Evolutionary conservation across 768 basidiomycete species (phyloP).

Genomic region (Lentinula sp.): DNA sequence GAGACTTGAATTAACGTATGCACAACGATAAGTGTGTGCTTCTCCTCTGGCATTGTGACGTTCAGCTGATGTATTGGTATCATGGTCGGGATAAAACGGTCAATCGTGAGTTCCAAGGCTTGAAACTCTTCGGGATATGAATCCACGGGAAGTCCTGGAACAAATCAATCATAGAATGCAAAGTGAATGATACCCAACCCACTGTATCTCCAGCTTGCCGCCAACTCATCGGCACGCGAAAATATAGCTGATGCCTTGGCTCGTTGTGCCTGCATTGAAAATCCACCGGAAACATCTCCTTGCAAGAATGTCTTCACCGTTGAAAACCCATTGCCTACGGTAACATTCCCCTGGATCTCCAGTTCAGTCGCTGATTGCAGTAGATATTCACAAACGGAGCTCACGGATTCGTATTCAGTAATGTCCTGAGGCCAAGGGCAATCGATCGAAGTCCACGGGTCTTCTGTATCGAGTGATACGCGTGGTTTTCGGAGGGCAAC

Average conservation of each 20-base stretch:
- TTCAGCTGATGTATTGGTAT: conserved; percentile 62
- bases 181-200: conserved; percentile 14
- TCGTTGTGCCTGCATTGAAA: conserved; percentile 58
- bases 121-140: conserved; percentile 53
- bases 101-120: conserved; percentile 56
- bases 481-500: conserved; percentile 63
- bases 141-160: conserved; percentile 34
- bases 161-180: conserved; percentile 4
- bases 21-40: conserved; percentile 48
- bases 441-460: conserved; percentile 51
- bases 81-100: conserved; percentile 56
- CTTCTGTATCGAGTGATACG: conserved; percentile 57
- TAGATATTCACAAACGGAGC: conserved; percentile 15
- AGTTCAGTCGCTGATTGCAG: neutral
- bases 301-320: conserved; percentile 60
- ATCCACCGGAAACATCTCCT: conserved; percentile 51
- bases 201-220: conserved; percentile 59
- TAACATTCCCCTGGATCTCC: conserved; percentile 48
- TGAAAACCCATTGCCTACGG: conserved; percentile 43
- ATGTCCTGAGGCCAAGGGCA: conserved; percentile 76
- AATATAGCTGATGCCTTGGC: conserved; percentile 75
- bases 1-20: conserved; percentile 66
- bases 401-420: conserved; percentile 66
- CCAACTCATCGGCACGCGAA: conserved; percentile 57
- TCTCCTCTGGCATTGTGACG: conserved; percentile 43